Evolutionary conservation across 2,329 filamentous ascomycete genomes (phyloP), one percentile per base, ranked within the genome.

Genomic region (Aspergillus thermomutatus): DNA sequence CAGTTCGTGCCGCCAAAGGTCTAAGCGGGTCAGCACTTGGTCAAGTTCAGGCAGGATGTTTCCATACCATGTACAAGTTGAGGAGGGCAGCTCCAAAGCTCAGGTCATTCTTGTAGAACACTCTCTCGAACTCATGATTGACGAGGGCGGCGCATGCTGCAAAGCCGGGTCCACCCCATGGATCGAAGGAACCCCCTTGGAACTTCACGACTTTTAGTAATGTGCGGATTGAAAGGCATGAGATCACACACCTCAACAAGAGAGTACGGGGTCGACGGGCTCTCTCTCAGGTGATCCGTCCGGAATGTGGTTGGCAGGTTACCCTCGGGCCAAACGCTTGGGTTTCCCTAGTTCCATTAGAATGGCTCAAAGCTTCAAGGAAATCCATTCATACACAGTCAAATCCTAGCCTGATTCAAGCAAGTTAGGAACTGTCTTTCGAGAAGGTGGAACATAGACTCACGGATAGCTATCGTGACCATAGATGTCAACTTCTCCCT

Each of bases 1-100:
- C 90, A 93, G 68, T 93, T 94, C 0, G 90, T 92, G 5, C 90
- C 90, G 14, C 90, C 90, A 62, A 82, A 90, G 0, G 82, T 86
- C 82, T 83, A 17, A 34, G 0, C 31, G 11, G 11, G 17, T 56
- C 11, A 60, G 37, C 41, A 11, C 5, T 37, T 31, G 1, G 47
- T 45, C 1, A 1, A 4, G 3, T 1, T 45, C 8, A 2, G n/a
- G 19, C 8, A 9, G 2, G 5, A 37, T 6, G 0, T 3, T 5
- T 59, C 41, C 71, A 62, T 67, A 86, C 85, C 90, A 92, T 92
- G 70, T 92, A 92, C 1, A 91, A 67, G 63, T 87, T 92, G 56
- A 91, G 77, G 7, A 93, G 83, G 0, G 83, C 85, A 2, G 87
- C 82, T 0, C 85, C 87, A 17, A 87, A 83, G 40, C 84, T 84